Evolutionary conservation across 352 stramenopile genomes (phyloP).

Genomic region (Hyaloperonospora brassicae): DNA sequence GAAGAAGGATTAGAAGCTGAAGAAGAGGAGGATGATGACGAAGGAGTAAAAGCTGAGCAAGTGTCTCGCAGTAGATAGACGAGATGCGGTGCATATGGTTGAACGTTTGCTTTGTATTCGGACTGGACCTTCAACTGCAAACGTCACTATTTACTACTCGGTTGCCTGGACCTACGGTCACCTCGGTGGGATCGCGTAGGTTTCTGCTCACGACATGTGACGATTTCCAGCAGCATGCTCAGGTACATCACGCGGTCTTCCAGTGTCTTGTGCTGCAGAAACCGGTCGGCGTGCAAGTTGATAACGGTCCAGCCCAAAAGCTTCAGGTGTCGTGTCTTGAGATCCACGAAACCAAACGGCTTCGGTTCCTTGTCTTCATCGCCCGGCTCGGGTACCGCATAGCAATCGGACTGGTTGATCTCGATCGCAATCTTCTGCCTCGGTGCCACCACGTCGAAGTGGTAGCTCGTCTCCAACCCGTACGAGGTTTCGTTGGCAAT

Average conservation of each 20-base stretch:
- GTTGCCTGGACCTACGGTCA: no score
- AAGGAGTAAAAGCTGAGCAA: no score
- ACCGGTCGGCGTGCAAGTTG: conserved; percentile 45
- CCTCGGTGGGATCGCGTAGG: not conserved
- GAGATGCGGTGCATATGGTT: no score
- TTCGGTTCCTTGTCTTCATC: conserved; percentile 35
- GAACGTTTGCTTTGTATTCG: conserved; percentile 3
- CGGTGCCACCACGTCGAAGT: conserved; percentile 42
- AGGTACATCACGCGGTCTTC: conserved; percentile 51
- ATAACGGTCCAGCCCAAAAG: conserved; percentile 63
- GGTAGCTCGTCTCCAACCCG: conserved; percentile 36
- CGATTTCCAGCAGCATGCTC: conserved; percentile 65
- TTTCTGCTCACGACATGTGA: conserved; percentile 27
- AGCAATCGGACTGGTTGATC: conserved; percentile 47
- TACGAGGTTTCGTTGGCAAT: conserved; percentile 30
- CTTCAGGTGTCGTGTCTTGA: conserved; percentile 60
- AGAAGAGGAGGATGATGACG: conserved; percentile 10
- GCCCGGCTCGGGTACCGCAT: conserved; percentile 31
- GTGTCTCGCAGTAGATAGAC: no score
- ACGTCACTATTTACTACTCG: conserved; percentile 5
- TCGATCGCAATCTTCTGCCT: conserved; percentile 59
- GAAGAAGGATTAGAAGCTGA: conserved; percentile 33
- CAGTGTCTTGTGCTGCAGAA: conserved; percentile 37
- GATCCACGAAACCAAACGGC: conserved; percentile 44
- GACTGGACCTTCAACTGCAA: conserved; percentile 1